phyloP scores from a whole-genome alignment of 2,329 filamentous ascomycete species.

The Aspergillus sp. region DNA sequence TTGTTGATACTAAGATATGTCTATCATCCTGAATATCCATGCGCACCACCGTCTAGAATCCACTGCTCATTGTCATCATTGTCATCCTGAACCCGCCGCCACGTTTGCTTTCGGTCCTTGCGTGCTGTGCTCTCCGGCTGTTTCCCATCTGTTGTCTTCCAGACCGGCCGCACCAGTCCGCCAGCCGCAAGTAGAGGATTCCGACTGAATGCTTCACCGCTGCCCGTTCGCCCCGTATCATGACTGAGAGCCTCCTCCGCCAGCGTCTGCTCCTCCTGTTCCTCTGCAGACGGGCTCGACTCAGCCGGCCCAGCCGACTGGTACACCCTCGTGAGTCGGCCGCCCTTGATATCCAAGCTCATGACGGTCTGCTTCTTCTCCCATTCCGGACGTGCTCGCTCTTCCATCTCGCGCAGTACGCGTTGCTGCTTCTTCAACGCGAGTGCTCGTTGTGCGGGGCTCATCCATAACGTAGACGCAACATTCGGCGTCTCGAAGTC shows the following conservation, averaged over 20 bases:
- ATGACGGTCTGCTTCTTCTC: slow-evolving; percentile 84
- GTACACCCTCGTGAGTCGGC: slow-evolving; percentile 66
- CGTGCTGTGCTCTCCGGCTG: slow-evolving; percentile 19
- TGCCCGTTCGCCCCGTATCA: slow-evolving; percentile 18
- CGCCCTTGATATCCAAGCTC: slow-evolving; percentile 77
- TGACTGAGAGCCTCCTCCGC: slow-evolving; percentile 20
- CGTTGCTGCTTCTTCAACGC: slow-evolving; percentile 86
- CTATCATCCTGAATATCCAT: slow-evolving; percentile 28
- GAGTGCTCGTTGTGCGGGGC: slow-evolving; percentile 74
- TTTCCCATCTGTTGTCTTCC: slow-evolving; percentile 39
- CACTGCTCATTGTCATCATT: slow-evolving; percentile 49
- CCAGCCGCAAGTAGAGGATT: slow-evolving; percentile 46
- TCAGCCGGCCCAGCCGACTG: slow-evolving; percentile 35
- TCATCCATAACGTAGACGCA: slow-evolving; percentile 77
- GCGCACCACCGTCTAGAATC: slow-evolving; percentile 46
- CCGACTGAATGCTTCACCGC: slow-evolving; percentile 40
- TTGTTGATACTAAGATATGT: background rate
- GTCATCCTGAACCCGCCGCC: slow-evolving; percentile 49
- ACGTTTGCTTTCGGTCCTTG: slow-evolving; percentile 41
- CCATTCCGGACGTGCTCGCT: slow-evolving; percentile 80
- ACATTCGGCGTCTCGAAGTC: slow-evolving; percentile 65
- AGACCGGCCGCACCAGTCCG: slow-evolving; percentile 46
- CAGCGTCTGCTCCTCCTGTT: slow-evolving; percentile 28
- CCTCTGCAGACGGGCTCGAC: slow-evolving; percentile 12
- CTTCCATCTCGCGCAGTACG: slow-evolving; percentile 79